phyloP scores from a whole-genome alignment of 1,139 yeast species.

The Torulaspora globosa region DNA sequence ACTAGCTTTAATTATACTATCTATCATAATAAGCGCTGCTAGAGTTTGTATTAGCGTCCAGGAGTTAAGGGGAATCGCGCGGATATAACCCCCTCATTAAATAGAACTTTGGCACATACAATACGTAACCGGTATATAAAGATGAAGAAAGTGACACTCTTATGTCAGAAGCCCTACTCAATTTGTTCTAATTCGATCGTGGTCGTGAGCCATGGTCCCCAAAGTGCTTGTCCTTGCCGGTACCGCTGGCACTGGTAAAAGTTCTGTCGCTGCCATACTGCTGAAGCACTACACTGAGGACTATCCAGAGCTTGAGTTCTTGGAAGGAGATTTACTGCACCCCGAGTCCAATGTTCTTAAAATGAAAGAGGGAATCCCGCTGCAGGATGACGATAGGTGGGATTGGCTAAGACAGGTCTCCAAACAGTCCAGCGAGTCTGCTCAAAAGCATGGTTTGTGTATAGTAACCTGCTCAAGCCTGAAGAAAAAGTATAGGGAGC shows the following conservation, averaged over 20 bases:
- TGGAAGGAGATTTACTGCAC: conserved; percentile 85
- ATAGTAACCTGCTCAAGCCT: conserved; percentile 84
- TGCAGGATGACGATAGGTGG: conserved; percentile 88
- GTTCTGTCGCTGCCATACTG: conserved; percentile 65
- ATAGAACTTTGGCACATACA: background rate
- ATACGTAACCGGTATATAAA: background rate
- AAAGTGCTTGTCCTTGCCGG: conserved; percentile 61
- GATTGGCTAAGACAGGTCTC: conserved; percentile 70
- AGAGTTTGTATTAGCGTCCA: background rate
- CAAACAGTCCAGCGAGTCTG: conserved; percentile 39
- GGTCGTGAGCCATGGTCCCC: conserved; percentile 6
- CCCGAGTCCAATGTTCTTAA: conserved; percentile 70
- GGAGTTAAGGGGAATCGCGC: conserved; percentile 2
- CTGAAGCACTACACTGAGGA: conserved; percentile 31
- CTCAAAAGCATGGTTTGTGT: conserved; percentile 38
- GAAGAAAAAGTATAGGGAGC: conserved; percentile 66
- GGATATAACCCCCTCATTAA: conserved; percentile 6
- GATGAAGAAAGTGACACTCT: no score
- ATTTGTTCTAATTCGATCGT: background rate
- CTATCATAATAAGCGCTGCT: background rate
- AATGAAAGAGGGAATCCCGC: conserved; percentile 76
- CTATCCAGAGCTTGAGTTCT: conserved; percentile 46
- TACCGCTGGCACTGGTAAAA: conserved; percentile 92
- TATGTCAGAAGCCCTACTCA: background rate
- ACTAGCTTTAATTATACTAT: background rate